Evolutionary conservation across 192 early-diverging fungal genomes (phyloP).

Genomic region (Backusella australiensis): DNA sequence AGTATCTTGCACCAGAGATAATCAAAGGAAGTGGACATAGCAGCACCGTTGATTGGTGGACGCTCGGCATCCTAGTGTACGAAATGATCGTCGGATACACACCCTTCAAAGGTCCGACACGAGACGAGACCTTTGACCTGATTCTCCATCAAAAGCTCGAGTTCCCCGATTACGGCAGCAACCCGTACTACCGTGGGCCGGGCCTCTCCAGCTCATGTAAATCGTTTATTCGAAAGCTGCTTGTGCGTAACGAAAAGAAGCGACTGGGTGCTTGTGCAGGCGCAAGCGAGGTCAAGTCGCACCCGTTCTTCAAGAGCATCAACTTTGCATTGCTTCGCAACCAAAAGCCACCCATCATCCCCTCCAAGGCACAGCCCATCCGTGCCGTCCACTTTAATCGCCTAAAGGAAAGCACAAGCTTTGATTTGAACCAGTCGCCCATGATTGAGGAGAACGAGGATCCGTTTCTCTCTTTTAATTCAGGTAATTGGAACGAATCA

Average conservation of each 20-base stretch:
- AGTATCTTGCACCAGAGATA: constrained; percentile 39
- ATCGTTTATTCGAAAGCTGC: constrained; percentile 78
- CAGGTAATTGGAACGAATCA: constrained; percentile 34
- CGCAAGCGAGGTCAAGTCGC: constrained; percentile 90
- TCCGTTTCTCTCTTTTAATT: constrained; percentile 55
- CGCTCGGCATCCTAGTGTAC: constrained; percentile 65
- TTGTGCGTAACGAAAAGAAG: constrained; percentile 88
- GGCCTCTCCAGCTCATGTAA: constrained; percentile 52
- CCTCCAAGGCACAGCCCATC: constrained; percentile 32
- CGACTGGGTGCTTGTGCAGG: constrained; percentile 86
- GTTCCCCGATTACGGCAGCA: constrained; percentile 55
- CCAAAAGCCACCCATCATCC: constrained; percentile 80
- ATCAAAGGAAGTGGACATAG: constrained; percentile 41
- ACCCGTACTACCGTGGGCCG: constrained; percentile 10
- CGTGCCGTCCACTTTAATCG: constrained; percentile 58
- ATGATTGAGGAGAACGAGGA: constrained; percentile 19
- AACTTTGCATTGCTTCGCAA: constrained; percentile 93
- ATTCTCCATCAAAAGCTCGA: constrained; percentile 77
- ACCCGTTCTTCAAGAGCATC: constrained; percentile 86
- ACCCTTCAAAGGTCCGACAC: constrained; percentile 64
- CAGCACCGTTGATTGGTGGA: constrained; percentile 69
- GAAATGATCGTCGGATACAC: constrained; percentile 71
- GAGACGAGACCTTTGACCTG: constrained; percentile 67
- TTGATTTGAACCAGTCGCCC: constrained; percentile 55
- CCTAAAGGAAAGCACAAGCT: constrained; percentile 59